Evolutionary conservation across 208 protist species (phyloP).

Genomic region (Paratrypanosoma confusum): DNA sequence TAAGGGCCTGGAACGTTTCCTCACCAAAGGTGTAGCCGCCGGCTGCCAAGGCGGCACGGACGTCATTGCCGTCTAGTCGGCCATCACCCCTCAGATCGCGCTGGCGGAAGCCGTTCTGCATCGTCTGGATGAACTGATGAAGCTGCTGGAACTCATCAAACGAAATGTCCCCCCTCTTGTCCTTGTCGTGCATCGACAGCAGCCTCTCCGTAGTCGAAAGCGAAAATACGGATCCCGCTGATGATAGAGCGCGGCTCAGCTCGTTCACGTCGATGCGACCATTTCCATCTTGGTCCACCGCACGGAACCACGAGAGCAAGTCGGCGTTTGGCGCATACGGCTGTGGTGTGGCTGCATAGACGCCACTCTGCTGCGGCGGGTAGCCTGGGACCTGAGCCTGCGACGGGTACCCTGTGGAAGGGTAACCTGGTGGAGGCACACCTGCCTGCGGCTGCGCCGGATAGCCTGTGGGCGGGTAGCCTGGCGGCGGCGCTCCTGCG

Average conservation of each 20-base stretch:
- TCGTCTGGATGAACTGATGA: conserved; percentile 59
- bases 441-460: no score
- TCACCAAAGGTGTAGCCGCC: conserved; percentile 49
- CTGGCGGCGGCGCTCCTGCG: no score
- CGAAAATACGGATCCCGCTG: conserved; percentile 48
- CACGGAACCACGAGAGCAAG: conserved; percentile 62
- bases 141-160: conserved; percentile 71
- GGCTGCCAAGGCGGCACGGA: conserved; percentile 41
- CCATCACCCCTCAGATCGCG: conserved; percentile 44
- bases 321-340: conserved; percentile 18
- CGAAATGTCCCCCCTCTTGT: conserved; percentile 43
- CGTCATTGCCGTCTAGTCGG: conserved; percentile 53
- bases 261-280: conserved; percentile 64
- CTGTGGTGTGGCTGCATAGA: neutral
- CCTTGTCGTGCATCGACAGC: conserved; percentile 71
- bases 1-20: conserved; percentile 68
- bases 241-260: conserved; percentile 59
- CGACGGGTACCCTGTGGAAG: no score
- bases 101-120: conserved; percentile 53
- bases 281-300: conserved; percentile 56
- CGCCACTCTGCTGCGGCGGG: neutral
- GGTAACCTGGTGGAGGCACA: no score
- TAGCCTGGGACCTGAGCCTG: no score
- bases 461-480: no score
- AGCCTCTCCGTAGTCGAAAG: conserved; percentile 64